Base-by-base conservation (phyloP, 305 asterid genomes). In the Fraxinus baroniana region DNA sequence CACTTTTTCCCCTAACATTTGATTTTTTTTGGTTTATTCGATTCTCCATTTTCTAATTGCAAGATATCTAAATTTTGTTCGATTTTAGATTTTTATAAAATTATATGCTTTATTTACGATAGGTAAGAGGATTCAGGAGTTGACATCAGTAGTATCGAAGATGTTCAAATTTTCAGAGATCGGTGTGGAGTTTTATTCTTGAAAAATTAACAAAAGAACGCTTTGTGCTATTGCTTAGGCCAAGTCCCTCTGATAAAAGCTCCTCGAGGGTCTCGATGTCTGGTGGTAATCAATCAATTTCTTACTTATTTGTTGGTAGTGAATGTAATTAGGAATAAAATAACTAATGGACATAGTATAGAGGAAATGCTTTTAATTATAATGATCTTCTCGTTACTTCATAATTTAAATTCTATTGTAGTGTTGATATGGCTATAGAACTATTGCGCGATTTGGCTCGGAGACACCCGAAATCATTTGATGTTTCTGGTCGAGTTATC, bases 81-180 rank as follows among this genome's bases (percentile, higher is more conserved):
- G 6, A 7, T 9, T 37, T n/a, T 26, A 4, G 0, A 7, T 77
- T 55, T 35, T 8, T 22, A 13, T 79, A 57, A 20, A 18, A 18
- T 78, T 39, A 24, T 3, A n/a, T 70, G 66, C 39, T 2, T 80
- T 78, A 30, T 41, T 76, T 70, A 4, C 33, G 0, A 77, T 41
- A 90, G 93, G 93, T 0, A 90, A 90, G 88, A 90, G 90, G 82
- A 90, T 90, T 18, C 83, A 89, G 66, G 93, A 88, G 85, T 86
- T 90, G 1, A 90, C 93, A 28, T 90, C 93, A 1, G 89, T 87
- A 18, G 93, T 90, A 74, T 91, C 86, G 88, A 88, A 90, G 85
- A 82, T 89, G 80, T 90, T 90, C 68, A 90, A 87, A 87, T 88
- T 90, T 17, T 91, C 91, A 0, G 91, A 90, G 76, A 90, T 81